These are phyloP conservation scores for Brassica napus DNA, from an alignment of 345 rosid species.

Conservation along the genomic window Da-Ae NC_063445.1:57568501-57569000, in stretches of 20 bases:
- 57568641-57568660: not conserved
- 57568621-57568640: not conserved
- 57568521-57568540: not conserved
- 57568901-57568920: not conserved
- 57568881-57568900: not conserved
- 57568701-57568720: not conserved
- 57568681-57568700: not conserved
- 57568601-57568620: not conserved
- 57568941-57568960: not conserved
- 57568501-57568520: not conserved
- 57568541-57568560: not conserved
- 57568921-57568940: not conserved
- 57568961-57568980: not conserved
- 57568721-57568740: not conserved
- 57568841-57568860: not conserved
- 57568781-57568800: not conserved
- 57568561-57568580: not conserved
- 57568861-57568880: not conserved
- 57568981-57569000: not conserved
- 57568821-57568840: not conserved
- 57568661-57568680: not conserved
- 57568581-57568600: not conserved
- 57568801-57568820: not conserved
- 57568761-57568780: not conserved
- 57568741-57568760: not conserved